phyloP scores from a whole-genome alignment of 2,329 filamentous ascomycete genomes.

The Fusarium oligoseptatum region DNA sequence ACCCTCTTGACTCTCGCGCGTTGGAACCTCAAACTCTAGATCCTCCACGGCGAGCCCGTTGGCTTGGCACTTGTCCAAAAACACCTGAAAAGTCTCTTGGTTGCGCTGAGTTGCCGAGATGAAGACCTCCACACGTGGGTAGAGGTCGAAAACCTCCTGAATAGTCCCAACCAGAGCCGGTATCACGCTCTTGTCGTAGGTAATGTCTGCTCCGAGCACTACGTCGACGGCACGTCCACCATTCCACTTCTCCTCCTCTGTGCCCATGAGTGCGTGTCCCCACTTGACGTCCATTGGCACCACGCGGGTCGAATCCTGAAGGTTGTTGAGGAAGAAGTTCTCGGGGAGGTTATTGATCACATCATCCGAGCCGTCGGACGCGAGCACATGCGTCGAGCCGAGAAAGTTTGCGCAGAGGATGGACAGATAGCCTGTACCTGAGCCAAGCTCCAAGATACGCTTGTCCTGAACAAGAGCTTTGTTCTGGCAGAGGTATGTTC shows the following conservation, averaged over 20 bases:
- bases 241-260: slow-evolving; percentile 68
- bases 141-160: slow-evolving; percentile 69
- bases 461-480: slow-evolving; percentile 63
- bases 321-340: slow-evolving; percentile 76
- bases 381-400: slow-evolving; percentile 68
- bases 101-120: slow-evolving; percentile 81
- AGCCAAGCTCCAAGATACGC: slow-evolving; percentile 78
- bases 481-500: slow-evolving; percentile 72
- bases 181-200: slow-evolving; percentile 76
- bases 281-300: slow-evolving; percentile 71
- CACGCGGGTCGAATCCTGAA: slow-evolving; percentile 64
- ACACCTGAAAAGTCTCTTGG: slow-evolving; percentile 74
- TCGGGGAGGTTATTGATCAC: slow-evolving; percentile 76
- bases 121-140: slow-evolving; percentile 69
- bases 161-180: slow-evolving; percentile 75
- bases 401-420: slow-evolving; percentile 80
- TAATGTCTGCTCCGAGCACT: slow-evolving; percentile 82
- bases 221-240: slow-evolving; percentile 67
- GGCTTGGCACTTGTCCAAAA: slow-evolving; percentile 69
- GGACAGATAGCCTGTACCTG: slow-evolving; percentile 82
- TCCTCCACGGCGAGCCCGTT: slow-evolving; percentile 59
- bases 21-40: slow-evolving; percentile 57
- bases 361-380: slow-evolving; percentile 81
- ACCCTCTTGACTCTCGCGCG: slow-evolving; percentile 62
- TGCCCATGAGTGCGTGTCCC: slow-evolving; percentile 71